Conservation (phyloP, 495 filamentous ascomycete species). For the Tuber microsphaerosporum region DNA sequence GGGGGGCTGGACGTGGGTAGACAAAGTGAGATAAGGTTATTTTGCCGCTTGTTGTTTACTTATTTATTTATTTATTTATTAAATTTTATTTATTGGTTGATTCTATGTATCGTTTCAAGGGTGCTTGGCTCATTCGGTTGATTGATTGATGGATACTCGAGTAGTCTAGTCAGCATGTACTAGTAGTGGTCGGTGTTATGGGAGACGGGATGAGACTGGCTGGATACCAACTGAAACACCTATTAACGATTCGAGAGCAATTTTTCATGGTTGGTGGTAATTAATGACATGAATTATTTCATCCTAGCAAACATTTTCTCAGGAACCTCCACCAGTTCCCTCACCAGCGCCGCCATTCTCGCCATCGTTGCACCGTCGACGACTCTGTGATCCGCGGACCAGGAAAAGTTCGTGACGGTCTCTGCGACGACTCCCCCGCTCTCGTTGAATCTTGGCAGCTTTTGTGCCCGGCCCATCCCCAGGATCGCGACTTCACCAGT, state of each 20-base stretch:
- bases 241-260: not conserved
- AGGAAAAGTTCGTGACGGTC: constrained; percentile 78
- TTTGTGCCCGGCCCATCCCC: constrained; percentile 72
- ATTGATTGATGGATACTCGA: not conserved
- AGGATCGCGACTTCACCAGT: constrained; percentile 84
- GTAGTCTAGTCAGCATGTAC: too few relatives aligned
- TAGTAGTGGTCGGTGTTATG: too few relatives aligned
- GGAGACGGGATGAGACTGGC: not conserved
- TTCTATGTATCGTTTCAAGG: not conserved
- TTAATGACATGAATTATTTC: constrained; percentile 39
- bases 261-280: not conserved
- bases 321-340: constrained; percentile 69
- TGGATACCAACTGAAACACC: not conserved
- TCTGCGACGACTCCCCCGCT: constrained; percentile 53
- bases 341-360: constrained; percentile 72
- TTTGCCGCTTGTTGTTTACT: not conserved
- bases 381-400: constrained; percentile 93
- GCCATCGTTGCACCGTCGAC: constrained; percentile 94
- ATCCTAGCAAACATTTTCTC: constrained; percentile 65
- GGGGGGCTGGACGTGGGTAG: not conserved
- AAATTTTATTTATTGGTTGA: not conserved
- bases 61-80: not conserved
- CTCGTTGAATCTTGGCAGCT: constrained; percentile 60
- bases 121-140: not conserved
- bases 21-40: not conserved